Evolutionary conservation across 2,329 filamentous ascomycete species (phyloP), one percentile per base, ranked within the genome.

Genomic region (Harringtonia aguacate): DNA sequence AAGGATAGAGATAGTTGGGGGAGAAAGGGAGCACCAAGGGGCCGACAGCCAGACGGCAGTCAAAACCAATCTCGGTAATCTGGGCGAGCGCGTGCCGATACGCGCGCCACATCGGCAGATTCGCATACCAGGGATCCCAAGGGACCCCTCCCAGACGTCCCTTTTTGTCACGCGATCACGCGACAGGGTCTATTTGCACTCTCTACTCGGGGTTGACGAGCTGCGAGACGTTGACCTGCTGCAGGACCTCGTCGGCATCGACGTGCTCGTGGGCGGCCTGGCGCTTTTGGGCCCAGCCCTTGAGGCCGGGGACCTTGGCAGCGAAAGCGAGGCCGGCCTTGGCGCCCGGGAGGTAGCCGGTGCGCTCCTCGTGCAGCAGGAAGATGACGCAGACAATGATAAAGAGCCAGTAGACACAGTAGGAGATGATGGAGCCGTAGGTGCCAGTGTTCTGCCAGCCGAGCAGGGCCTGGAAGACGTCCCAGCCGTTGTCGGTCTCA

Each of bases 381-480:
- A 66, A 52, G 14, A 33, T 1, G 30, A 55, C 33, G 40, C 44
- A 39, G 15, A 45, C 22, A 28, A 77, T 86, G 51, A 86, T 71
- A 9, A 68, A 69, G 41, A 92, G 63, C 88, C 87, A 95, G 67
- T 94, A 94, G 15, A 90, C 46, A 58, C 92, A 94, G 66, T 94
- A 94, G 1, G 84, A 80, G 50, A 94, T 79, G 50, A 94, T 83
- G 1, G 85, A 89, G 41, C 87, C 86, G 55, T 90, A 88, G 2
- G 87, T 94, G 6, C 85, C 88, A 13, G 84, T 86, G 66, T 94
- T 94, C 48, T 79, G 76, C 88, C 88, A 95, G 46, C 88, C 87
- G 12, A 94, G 70, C 43, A 94, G 71, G 46, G 85, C 79, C 55
- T 94, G 90, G 70, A 94, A 87, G 52, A 94, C 79, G 44, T 85